Percentiles rank a stretch among this genome's conserved stretches.
Evolutionary conservation across 2,329 filamentous ascomycete species (phyloP).

Genomic region (Myriosclerotinia duriaeana): DNA sequence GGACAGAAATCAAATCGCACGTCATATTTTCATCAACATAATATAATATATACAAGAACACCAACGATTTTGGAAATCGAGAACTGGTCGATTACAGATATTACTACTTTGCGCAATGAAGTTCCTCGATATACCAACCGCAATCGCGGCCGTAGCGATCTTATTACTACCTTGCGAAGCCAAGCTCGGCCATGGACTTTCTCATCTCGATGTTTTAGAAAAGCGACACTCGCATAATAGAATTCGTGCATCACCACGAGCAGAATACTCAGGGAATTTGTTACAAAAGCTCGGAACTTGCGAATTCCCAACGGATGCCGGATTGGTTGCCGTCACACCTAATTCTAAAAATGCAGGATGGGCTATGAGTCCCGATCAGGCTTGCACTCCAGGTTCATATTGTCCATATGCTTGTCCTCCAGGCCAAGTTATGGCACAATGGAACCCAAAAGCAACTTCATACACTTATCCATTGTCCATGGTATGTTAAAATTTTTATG

Average conservation of each 20-base stretch:
- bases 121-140: conserved; percentile 50
- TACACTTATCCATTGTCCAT: conserved; percentile 71
- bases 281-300: conserved; percentile 49
- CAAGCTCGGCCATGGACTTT: conserved; percentile 32
- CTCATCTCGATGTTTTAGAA: conserved; percentile 35
- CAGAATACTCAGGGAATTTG: conserved; percentile 27
- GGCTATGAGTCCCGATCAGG: conserved; percentile 75
- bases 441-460: conserved; percentile 65
- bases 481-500: conserved; percentile 49
- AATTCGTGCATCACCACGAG: conserved; percentile 33
- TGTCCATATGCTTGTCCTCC: conserved; percentile 76
- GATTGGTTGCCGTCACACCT: conserved; percentile 68
- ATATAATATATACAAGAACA: not conserved
- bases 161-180: conserved; percentile 42
- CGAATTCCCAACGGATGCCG: conserved; percentile 63
- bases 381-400: conserved; percentile 65
- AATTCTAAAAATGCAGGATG: conserved; percentile 66
- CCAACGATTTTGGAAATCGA: not conserved
- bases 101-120: conserved; percentile 49
- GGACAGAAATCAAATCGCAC: not conserved
- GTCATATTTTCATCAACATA: not conserved
- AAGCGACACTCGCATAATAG: conserved; percentile 36
- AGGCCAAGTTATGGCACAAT: conserved; percentile 75
- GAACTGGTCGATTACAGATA: conserved; percentile 23
- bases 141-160: conserved; percentile 51